Evolutionary conservation across 805 yeast species (phyloP), one percentile per base, ranked within the genome.

Genomic region (Metschnikowia aberdeeniae): DNA sequence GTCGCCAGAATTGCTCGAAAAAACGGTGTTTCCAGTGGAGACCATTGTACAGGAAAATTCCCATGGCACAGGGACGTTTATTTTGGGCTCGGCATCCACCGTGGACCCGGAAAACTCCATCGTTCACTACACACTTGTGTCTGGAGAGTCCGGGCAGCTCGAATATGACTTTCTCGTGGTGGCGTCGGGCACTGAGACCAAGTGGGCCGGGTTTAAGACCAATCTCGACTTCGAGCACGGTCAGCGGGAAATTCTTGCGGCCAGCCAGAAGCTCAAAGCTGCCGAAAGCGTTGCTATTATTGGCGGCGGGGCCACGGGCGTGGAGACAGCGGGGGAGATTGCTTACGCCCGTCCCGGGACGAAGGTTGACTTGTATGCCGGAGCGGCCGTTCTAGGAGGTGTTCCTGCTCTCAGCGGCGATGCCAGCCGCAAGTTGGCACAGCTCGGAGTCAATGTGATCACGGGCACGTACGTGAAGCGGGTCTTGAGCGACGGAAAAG

Each of bases 221-320:
- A 54, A 56, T 40, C 54, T 53, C 6, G 45, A 51, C 31, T 31
- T 44, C 24, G 54, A 51, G 33, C 36, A 49, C 13, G 44, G 60
- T 8, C 47, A 53, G 27, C 47, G 47, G 7, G 54, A 55, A 4
- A 28, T 63, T 26, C 35, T 54, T 42, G 40, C 50, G 26, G 49
- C 63, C 17, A 33, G 49, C 28, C 22, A 41, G 9, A 33, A 50
- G 26, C 44, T 65, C 19, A 49, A 52, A 35, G 10, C 43, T 3
- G 63, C 72, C 7, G 51, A 55, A 24, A 42, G 53, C 8, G 60
- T 70, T 14, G 73, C 72, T 1, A 51, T 70, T 5, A 36, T 70
- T n/a, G 76, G 73, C 4, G 73, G 66, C 14, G 72, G 72, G n/a
- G 46, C 62, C 17, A 63, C 72, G 12, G 72, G 72, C 4, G 70